Base-by-base conservation (phyloP, 2,329 filamentous ascomycete genomes). In the Colletotrichum plurivorum region DNA sequence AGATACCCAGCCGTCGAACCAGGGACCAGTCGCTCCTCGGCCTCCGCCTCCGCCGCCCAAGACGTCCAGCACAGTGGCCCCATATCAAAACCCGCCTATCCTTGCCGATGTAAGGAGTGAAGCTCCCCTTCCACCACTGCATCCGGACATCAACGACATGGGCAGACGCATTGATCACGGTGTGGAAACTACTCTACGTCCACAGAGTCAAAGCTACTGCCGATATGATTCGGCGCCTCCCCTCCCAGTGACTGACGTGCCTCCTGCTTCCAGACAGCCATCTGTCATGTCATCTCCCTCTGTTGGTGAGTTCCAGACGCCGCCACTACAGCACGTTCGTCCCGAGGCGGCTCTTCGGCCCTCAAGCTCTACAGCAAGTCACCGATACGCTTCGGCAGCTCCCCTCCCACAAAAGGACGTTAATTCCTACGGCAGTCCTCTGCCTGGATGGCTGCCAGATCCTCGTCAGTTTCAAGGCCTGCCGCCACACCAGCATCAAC, bases 31-130 rank as follows among this genome's bases (percentile, higher is more conserved):
- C 12, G 78, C 79, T 52, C 72, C 76, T 7, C 79, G 79, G 10
- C 83, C 84, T 4, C 86, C 85, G 0, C 84, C 84, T 5, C 86
- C 86, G 1, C 87, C 90, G 0, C 89, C 89, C 1, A 90, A 91
- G 79, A 75, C 83, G 70, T 70, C 73, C 65, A 70, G 77, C 71
- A 77, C 80, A 8, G 78, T 80, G 48, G 79, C 79, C 27, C 72
- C 76, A n/a, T 76, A 75, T 54, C 73, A 76, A 9, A 67, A 70
- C 51, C 77, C 71, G 62, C 75, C 71, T 61, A 72, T 15, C 41
- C 70, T 22, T 67, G 56, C 39, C 52, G 59, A 57, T 36, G 49
- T 36, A 12, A 69, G 55, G 31, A 73, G 74, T 55, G 74, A 74
- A 2, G 75, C 77, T 56, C 77, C 78, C 57, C 72, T 77, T 2